These are phyloP conservation scores for Didymella pinodella DNA, from an alignment of 2,329 filamentous ascomycete genomes.

Conservation along the genomic window DNA sequence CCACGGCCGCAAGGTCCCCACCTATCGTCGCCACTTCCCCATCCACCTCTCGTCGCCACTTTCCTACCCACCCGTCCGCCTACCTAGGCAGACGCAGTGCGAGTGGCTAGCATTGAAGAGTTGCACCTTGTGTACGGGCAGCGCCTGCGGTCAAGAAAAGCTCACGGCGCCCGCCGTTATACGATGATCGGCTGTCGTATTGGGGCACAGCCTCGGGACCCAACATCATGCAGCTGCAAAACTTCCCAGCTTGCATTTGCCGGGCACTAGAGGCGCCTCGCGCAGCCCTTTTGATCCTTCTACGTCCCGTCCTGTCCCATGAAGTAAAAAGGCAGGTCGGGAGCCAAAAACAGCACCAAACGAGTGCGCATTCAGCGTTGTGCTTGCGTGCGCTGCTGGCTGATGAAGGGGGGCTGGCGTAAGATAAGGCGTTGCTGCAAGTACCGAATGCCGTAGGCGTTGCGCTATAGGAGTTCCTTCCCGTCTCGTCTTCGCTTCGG, in stretches of 20 bases:
- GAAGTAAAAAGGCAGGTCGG: constrained; percentile 30
- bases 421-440: constrained; percentile 8
- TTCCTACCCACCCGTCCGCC: constrained; percentile 2
- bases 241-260: constrained; percentile 23
- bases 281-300: constrained; percentile 38
- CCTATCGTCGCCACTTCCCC: constrained; percentile 26
- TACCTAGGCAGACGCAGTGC: not conserved
- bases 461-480: constrained; percentile 13
- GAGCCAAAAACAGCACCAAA: constrained; percentile 33
- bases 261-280: constrained; percentile 45
- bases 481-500: constrained; percentile 16
- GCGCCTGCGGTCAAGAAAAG: constrained; percentile 23
- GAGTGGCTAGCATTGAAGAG: constrained; percentile 16
- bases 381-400: not conserved
- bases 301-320: constrained; percentile 14
- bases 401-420: not conserved
- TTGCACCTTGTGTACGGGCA: constrained; percentile 26
- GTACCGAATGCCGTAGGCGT: constrained; percentile 12
- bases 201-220: constrained; percentile 32
- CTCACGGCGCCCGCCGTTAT: constrained; percentile 32
- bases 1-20: constrained; percentile 27
- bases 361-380: constrained; percentile 4
- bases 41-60: not conserved
- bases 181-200: constrained; percentile 34
- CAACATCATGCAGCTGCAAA: constrained; percentile 29